A percentile compares a stretch with the other conserved stretches of the same genome.
Evolutionary conservation across 2,329 filamentous ascomycete species (phyloP).

Genomic region (Cladosporium sp.): DNA sequence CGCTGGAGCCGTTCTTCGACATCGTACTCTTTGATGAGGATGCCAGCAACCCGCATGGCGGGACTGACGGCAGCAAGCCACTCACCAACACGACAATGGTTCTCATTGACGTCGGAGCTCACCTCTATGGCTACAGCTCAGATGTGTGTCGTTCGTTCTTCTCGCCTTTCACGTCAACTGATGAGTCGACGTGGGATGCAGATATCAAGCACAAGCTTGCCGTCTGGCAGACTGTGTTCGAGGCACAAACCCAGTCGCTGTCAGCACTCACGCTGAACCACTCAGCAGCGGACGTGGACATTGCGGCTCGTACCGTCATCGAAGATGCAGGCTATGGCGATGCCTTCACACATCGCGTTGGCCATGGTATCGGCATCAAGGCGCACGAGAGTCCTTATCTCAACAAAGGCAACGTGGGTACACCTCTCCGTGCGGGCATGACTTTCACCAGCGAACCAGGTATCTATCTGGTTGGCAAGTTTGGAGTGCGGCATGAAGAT

Average conservation of each 20-base stretch:
- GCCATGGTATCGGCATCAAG: conserved; percentile 64
- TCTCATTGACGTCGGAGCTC: conserved; percentile 59
- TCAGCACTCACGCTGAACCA: conserved; percentile 47
- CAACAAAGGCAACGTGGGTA: conserved; percentile 55
- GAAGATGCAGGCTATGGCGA: conserved; percentile 55
- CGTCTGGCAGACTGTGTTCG: conserved; percentile 59
- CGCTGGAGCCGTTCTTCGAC: conserved; percentile 58
- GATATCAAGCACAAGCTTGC: conserved; percentile 46
- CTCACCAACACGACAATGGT: conserved; percentile 54
- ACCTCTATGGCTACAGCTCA: conserved; percentile 59
- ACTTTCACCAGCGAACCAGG: conserved; percentile 62
- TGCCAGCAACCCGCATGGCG: conserved; percentile 52
- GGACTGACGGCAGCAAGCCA: conserved; percentile 47
- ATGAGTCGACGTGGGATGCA: conserved; percentile 23
- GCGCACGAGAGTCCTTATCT: conserved; percentile 62
- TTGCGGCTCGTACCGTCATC: conserved; percentile 57
- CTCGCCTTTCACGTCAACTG: conserved; percentile 30
- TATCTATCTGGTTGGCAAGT: conserved; percentile 56
- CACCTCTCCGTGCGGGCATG: conserved; percentile 53
- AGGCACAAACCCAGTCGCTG: conserved; percentile 57
- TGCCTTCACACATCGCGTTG: conserved; percentile 59
- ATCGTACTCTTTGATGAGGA: conserved; percentile 60
- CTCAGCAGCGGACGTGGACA: conserved; percentile 58
- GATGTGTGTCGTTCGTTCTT: conserved; percentile 62
- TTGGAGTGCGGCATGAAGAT: conserved; percentile 62